Conservation (phyloP, 2,329 filamentous ascomycete species). For the Paraconiothyrium brasiliense region DNA sequence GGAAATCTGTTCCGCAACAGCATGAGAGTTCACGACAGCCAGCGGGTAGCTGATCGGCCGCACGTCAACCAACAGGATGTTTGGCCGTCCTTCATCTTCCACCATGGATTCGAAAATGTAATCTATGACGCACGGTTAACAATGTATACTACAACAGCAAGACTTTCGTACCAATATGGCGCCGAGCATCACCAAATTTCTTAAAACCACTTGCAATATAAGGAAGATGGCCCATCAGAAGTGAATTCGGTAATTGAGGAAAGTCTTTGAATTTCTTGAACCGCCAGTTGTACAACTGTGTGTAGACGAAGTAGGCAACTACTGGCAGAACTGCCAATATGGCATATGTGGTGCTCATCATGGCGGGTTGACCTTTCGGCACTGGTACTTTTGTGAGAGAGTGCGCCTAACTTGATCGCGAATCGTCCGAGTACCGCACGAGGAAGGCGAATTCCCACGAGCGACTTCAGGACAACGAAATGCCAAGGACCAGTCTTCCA, state of each 20-base stretch:
- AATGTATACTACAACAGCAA: not conserved
- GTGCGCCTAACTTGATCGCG: not conserved
- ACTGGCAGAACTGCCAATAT: slow-evolving; percentile 32
- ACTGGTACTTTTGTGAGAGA: not conserved
- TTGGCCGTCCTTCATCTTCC: slow-evolving; percentile 37
- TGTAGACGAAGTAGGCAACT: slow-evolving; percentile 32
- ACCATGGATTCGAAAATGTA: slow-evolving; percentile 44
- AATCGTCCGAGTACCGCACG: not conserved
- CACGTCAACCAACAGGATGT: slow-evolving; percentile 42
- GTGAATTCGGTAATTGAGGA: slow-evolving; percentile 30
- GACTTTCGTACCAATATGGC: slow-evolving; percentile 38
- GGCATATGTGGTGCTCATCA: slow-evolving; percentile 30
- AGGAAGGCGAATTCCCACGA: not conserved
- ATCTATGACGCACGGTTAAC: slow-evolving; percentile 30
- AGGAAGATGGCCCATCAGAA: slow-evolving; percentile 41
- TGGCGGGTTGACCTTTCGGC: slow-evolving; percentile 2
- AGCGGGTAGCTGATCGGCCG: slow-evolving; percentile 41
- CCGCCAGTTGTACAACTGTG: slow-evolving; percentile 36
- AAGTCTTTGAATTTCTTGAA: slow-evolving; percentile 37
- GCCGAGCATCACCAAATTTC: slow-evolving; percentile 32
- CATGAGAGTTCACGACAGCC: slow-evolving; percentile 40
- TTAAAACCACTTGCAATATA: slow-evolving; percentile 38
- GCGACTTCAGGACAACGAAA: not conserved
- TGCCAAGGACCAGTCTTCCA: not conserved
- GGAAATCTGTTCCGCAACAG: slow-evolving; percentile 47